Base-by-base conservation (phyloP, 139 green algal genomes). In the Coccomyxa sp. region DNA sequence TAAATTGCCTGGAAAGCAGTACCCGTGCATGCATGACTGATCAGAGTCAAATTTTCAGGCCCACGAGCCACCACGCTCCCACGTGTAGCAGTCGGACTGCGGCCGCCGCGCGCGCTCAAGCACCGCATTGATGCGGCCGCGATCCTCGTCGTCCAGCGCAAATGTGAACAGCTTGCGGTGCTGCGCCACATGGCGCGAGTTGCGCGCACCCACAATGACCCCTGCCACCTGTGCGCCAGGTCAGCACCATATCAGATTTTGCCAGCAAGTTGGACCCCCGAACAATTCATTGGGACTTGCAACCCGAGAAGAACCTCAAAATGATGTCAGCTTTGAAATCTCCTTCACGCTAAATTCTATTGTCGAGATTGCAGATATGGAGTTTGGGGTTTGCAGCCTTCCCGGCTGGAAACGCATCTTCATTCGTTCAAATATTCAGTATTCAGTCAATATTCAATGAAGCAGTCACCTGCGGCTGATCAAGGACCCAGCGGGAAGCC, bases 201-300 rank as follows among this genome's bases (percentile, higher is more conserved):
- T 97, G 30, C 93, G 87, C 10, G 94, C 92, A 0, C 93, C 94
- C 4, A 95, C 76, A 81, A 97, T 95, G 57, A 95, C 76, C n/a
- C 81, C 88, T 13, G 89, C 74, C 27, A 77, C 71, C 71, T 77
- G 27, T 74, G 66, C 21, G 23, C 21, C 66, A 74, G 38, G 38
- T 51, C 38, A 51, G 38, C 38, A 51, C 38, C 38, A 51, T 7
- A 51, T 51, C 17, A 38, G 85, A 83, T 71, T 27, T 17, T 71
- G 63, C 17, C 63, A 71, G 63, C 63, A 15, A 27, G 63, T 71
- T 71, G 63, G n/a, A n/a, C n/a, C n/a, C n/a, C n/a, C n/a, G n/a
- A n/a, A n/a, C n/a, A n/a, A n/a, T n/a, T 71, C 17, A 17, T 71
- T 15, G 63, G 63, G 15, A 17, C 17, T 15, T 71, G 16, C 63